phyloP scores from a whole-genome alignment of 1,284 basidiomycete species.

The Irpex sp. region DNA sequence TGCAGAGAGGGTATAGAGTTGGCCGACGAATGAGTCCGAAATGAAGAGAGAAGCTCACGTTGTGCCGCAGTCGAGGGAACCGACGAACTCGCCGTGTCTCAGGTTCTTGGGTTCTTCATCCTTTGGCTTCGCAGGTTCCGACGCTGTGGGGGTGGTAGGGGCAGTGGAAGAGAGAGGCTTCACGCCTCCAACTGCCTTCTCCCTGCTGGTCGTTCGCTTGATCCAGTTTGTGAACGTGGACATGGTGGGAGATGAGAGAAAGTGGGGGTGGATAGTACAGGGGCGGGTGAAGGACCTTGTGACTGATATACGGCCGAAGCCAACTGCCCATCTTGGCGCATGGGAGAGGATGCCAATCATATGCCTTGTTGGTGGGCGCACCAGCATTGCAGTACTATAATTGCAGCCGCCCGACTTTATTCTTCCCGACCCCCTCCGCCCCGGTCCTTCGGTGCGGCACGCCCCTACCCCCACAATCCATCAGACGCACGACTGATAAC shows the following conservation, averaged over 20 bases:
- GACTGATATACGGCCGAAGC: conserved; percentile 11
- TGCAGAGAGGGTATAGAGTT: conserved; percentile 29
- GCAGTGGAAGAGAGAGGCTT: background rate
- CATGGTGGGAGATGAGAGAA: background rate
- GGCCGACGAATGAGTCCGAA: background rate
- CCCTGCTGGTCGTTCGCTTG: conserved; percentile 3
- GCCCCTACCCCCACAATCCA: background rate
- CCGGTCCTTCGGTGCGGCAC: background rate
- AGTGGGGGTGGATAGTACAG: conserved; percentile 1
- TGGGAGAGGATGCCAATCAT: conserved; percentile 11
- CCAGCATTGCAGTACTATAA: background rate
- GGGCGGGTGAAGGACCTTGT: conserved; percentile 2
- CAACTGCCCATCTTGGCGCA: conserved; percentile 2
- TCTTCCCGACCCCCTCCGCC: background rate
- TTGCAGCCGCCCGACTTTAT: background rate
- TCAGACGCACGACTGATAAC: too few species aligned
- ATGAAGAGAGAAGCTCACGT: conserved; percentile 58
- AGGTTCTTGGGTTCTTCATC: conserved; percentile 4
- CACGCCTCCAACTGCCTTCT: background rate
- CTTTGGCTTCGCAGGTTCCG: background rate
- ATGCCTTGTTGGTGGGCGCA: background rate
- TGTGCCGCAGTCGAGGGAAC: conserved; percentile 89
- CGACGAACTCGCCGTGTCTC: conserved; percentile 67
- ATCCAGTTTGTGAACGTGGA: conserved; percentile 6
- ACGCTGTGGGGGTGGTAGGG: background rate